These are phyloP conservation scores for Moesziomyces sp. DNA, from an alignment of 1,284 basidiomycete species.

Conservation along the genomic window DNA sequence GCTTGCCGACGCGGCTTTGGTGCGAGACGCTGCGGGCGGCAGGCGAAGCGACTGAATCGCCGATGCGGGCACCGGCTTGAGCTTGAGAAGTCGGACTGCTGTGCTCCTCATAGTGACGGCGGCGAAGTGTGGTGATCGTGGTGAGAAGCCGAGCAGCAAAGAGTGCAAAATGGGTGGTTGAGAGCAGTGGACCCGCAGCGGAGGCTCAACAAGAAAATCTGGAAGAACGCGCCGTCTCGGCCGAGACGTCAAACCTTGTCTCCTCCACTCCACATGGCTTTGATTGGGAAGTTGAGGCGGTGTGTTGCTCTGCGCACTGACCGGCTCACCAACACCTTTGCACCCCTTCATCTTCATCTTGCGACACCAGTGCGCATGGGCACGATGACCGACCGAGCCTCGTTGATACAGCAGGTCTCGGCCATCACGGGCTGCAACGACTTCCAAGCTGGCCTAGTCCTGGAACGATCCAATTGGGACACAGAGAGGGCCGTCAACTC, in stretches of 20 bases:
- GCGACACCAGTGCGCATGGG: not conserved
- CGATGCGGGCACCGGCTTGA: slow-evolving; percentile 37
- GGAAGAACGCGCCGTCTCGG: slow-evolving; percentile 7
- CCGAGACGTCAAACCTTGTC: not conserved
- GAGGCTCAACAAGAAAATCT: not conserved
- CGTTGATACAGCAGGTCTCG: slow-evolving; percentile 30
- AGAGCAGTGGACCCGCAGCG: not conserved
- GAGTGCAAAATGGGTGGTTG: not conserved
- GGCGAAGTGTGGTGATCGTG: not conserved
- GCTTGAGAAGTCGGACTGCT: slow-evolving; percentile 27
- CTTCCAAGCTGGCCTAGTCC: slow-evolving; percentile 25
- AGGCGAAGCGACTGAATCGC: slow-evolving; percentile 25
- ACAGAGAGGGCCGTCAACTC: slow-evolving; percentile 40
- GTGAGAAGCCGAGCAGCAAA: not conserved
- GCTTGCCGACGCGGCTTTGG: slow-evolving; percentile 2
- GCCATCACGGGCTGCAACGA: slow-evolving; percentile 45
- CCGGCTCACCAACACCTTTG: not conserved
- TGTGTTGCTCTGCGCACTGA: slow-evolving; percentile 24
- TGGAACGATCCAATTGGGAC: slow-evolving; percentile 34
- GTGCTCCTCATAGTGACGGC: slow-evolving; percentile 27
- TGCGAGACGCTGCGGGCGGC: slow-evolving; percentile 18
- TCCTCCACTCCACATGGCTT: slow-evolving; percentile 12
- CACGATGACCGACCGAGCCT: slow-evolving; percentile 22
- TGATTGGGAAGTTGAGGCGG: not conserved
- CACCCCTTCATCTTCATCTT: not conserved